Percentiles rank a stretch among this genome's conserved stretches.
Evolutionary conservation across 805 yeast species (phyloP).

Genomic region (Spathaspora hagerdaliae): DNA sequence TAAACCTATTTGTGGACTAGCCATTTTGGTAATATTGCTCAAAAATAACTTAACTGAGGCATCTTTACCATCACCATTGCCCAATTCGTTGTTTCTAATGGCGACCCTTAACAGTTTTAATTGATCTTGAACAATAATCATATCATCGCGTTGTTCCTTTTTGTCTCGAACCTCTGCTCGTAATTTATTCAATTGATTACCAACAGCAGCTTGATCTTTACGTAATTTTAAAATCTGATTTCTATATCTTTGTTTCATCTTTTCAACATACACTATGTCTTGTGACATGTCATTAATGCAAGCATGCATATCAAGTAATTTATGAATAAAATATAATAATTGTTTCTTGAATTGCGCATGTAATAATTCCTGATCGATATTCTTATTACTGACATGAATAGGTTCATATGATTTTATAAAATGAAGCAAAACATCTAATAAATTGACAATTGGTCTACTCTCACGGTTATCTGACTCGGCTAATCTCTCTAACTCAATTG

Average conservation of each 20-base stretch:
- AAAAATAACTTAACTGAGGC: conserved; percentile 9
- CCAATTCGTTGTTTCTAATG: background rate
- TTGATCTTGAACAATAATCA: conserved; percentile 9
- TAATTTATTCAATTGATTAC: conserved; percentile 25
- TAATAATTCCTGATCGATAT: conserved; percentile 17
- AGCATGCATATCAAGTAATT: conserved; percentile 32
- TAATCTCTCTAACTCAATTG: background rate
- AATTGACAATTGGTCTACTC: conserved; percentile 4
- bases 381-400: conserved; percentile 6
- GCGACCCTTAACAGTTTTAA: conserved; percentile 4
- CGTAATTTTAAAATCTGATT: conserved; percentile 25
- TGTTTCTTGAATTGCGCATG: conserved; percentile 31
- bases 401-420: conserved; percentile 28
- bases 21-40: conserved; percentile 11
- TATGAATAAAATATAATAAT: conserved; percentile 21
- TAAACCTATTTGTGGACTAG: conserved; percentile 24
- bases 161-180: conserved; percentile 16
- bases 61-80: background rate
- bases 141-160: conserved; percentile 12
- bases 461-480: background rate
- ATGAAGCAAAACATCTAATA: conserved; percentile 35
- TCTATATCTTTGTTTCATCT: conserved; percentile 28
- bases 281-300: conserved; percentile 27
- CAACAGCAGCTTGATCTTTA: conserved; percentile 27
- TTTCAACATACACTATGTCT: conserved; percentile 26